Conservation (phyloP, 2,329 filamentous ascomycete species). For the Macroventuria anomochaeta region DNA sequence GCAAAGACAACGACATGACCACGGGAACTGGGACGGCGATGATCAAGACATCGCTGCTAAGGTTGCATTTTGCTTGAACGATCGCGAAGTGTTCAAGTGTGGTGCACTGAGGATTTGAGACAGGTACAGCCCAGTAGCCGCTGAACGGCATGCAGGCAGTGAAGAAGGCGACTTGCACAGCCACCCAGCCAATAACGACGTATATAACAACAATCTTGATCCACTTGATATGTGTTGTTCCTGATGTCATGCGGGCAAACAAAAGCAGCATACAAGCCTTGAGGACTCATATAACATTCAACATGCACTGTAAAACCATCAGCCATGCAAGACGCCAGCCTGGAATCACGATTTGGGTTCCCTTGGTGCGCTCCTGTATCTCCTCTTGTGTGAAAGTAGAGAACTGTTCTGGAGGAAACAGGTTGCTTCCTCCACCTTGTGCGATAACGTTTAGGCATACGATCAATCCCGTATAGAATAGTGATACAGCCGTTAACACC, state of each 20-base stretch:
- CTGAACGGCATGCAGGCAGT: constrained; percentile 60
- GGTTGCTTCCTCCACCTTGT: constrained; percentile 52
- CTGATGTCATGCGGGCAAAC: constrained; percentile 62
- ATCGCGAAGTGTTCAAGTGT: constrained; percentile 64
- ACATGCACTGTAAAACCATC: constrained; percentile 64
- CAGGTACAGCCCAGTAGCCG: constrained; percentile 65
- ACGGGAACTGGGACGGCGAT: constrained; percentile 64
- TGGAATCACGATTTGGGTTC: constrained; percentile 53
- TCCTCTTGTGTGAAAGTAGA: constrained; percentile 47
- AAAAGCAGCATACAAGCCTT: constrained; percentile 65
- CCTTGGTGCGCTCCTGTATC: constrained; percentile 52
- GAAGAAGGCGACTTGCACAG: constrained; percentile 64
- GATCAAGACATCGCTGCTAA: constrained; percentile 66
- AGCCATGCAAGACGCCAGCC: constrained; percentile 1
- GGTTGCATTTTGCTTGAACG: constrained; percentile 65
- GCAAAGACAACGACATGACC: constrained; percentile 58
- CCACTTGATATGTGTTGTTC: constrained; percentile 50
- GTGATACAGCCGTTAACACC: constrained; percentile 35
- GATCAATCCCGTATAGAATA: constrained; percentile 52
- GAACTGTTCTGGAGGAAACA: constrained; percentile 49
- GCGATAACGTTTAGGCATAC: constrained; percentile 53
- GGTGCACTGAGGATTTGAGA: constrained; percentile 62
- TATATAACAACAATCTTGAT: constrained; percentile 61
- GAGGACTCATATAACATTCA: constrained; percentile 63
- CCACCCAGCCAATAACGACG: constrained; percentile 55